phyloP scores from a whole-genome alignment of 2,329 filamentous ascomycete genomes.

The Neoascochyta sp. region DNA sequence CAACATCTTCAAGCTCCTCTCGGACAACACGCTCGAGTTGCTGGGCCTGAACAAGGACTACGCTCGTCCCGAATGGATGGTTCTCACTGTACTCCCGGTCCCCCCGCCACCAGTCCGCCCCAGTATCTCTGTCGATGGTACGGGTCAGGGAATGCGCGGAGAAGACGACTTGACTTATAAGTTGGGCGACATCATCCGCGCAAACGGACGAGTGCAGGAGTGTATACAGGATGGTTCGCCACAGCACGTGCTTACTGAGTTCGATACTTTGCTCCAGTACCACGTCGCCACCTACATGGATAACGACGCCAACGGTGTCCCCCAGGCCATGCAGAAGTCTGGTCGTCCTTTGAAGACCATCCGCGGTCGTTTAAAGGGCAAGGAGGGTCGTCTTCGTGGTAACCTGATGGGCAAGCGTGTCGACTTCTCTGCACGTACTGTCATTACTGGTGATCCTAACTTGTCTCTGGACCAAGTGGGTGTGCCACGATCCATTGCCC shows the following conservation, averaged over 20 bases:
- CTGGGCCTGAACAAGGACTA: constrained; percentile 95
- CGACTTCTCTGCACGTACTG: constrained; percentile 97
- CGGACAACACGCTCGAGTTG: constrained; percentile 73
- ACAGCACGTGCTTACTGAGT: constrained; percentile 85
- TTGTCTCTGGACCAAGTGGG: constrained; percentile 95
- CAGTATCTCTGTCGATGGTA: constrained; percentile 95
- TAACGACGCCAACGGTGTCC: constrained; percentile 95
- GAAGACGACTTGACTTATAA: constrained; percentile 99
- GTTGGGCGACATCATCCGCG: constrained; percentile 94
- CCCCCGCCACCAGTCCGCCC: constrained; percentile 93
- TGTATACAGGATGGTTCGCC: constrained; percentile 89
- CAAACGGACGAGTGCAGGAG: constrained; percentile 90
- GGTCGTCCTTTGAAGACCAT: constrained; percentile 96
- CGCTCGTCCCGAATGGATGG: constrained; percentile 96
- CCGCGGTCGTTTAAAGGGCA: constrained; percentile 94
- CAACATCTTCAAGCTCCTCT: constrained; percentile 81
- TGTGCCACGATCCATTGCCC: constrained; percentile 88
- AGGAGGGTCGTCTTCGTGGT: constrained; percentile 94
- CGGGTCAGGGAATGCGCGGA: constrained; percentile 83
- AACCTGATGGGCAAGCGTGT: constrained; percentile 98
- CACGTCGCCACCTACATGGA: constrained; percentile 99
- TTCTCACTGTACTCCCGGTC: constrained; percentile 89
- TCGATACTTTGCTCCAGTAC: constrained; percentile 88
- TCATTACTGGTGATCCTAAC: constrained; percentile 98
- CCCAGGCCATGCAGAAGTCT: constrained; percentile 93